Percentiles rank a stretch among this genome's conserved stretches.
phyloP scores from a whole-genome alignment of 1,284 basidiomycete genomes.

The Chondrostereum purpureum region DNA sequence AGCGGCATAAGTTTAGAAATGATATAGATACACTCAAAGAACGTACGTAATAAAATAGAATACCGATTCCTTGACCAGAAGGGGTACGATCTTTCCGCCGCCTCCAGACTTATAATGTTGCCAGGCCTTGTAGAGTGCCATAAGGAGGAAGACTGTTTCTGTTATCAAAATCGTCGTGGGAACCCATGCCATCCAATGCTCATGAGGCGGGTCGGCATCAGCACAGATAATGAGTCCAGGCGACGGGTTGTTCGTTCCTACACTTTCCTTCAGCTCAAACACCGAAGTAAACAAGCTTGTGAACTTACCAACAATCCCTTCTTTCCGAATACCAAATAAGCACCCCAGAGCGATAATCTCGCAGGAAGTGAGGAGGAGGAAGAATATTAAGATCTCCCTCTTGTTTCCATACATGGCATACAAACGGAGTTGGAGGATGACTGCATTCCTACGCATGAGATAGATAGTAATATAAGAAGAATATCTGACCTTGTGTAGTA shows the following conservation, averaged over 20 bases:
- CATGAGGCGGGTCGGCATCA: slow-evolving; percentile 11
- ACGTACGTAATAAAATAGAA: slow-evolving; percentile 8
- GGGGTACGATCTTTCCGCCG: slow-evolving; percentile 4
- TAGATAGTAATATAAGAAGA: background rate
- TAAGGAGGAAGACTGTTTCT: slow-evolving; percentile 6
- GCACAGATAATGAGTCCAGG: slow-evolving; percentile 10
- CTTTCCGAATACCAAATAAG: slow-evolving; percentile 8
- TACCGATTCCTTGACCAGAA: slow-evolving; percentile 8
- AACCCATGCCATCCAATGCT: slow-evolving; percentile 11
- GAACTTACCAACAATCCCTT: slow-evolving; percentile 7
- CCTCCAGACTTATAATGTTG: slow-evolving; percentile 1
- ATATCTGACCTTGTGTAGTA: slow-evolving; percentile 9
- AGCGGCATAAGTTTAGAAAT: background rate
- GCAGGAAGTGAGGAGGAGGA: background rate
- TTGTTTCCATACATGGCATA: slow-evolving; percentile 10
- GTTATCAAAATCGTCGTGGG: slow-evolving; percentile 5
- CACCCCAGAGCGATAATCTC: slow-evolving; percentile 4
- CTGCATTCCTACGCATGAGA: background rate
- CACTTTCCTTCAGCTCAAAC: background rate
- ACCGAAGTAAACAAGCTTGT: background rate
- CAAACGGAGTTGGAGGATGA: slow-evolving; percentile 10
- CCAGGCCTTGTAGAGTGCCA: slow-evolving; percentile 9
- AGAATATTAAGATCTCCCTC: slow-evolving; percentile 5
- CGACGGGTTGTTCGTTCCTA: slow-evolving; percentile 10
- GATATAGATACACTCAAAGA: background rate